Evolutionary conservation across 1,284 basidiomycete genomes (phyloP), one percentile per base, ranked within the genome.

Genomic region (Marasmius fiardii): DNA sequence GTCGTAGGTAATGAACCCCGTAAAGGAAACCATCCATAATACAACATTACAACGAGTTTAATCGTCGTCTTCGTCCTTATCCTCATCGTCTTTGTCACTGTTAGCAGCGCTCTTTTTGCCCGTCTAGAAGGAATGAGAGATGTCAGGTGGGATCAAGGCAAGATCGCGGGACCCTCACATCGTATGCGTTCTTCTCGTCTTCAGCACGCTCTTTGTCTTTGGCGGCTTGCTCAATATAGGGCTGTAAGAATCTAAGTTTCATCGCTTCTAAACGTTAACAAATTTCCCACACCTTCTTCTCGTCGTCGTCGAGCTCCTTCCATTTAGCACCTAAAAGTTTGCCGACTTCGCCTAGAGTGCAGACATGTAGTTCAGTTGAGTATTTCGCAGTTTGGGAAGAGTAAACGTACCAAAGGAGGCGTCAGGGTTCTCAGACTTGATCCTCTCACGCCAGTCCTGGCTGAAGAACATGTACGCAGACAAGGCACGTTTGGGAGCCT

Each of bases 381-480:
- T 24, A 43, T 37, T 28, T 20, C 23, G 31, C 28, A 12, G 50
- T 28, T 56, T 48, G 51, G 51, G 53, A 44, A 43, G 47, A 49
- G 56, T 53, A 54, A 1, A 78, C 85, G 56, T 60, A 88, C 95
- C 95, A 69, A 98, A 98, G 58, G 88, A 83, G 37, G 93, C 95
- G 58, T 95, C 92, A 55, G 94, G 93, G 80, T 98, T 97, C 78
- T 96, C 95, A 56, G 82, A 68, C 85, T 95, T 96, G 82, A 98
- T 92, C 68, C 89, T 86, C 75, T 96, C 92, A 69, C 95, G 85
- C 88, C 92, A 92, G 75, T 95, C 95, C 73, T 95, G 92, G 67
- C 86, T 89, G 82, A 98, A 98, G 89, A 95, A 95, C 95, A 98
- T 97, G 80, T 97, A 98, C 54, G 95, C 94, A 52, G 94, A 96